Conservation (phyloP, 306 rosid species). For the Cicer bijugum region DNA sequence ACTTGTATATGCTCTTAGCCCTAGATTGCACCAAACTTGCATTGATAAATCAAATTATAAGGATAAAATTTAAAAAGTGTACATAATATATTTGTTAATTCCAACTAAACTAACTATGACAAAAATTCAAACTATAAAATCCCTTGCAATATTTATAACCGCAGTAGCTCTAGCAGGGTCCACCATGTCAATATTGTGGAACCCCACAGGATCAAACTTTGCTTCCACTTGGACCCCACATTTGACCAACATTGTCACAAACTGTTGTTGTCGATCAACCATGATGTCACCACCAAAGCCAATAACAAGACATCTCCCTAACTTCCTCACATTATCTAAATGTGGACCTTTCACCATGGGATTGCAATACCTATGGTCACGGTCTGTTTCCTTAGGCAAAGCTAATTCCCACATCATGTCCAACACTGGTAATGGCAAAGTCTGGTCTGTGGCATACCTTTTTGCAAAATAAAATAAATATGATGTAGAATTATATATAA, state of each 20-base stretch:
- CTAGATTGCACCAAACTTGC: background rate
- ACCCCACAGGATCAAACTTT: conserved; percentile 60
- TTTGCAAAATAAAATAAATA: no score
- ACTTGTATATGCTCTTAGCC: no score
- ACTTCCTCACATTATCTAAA: conserved; percentile 27
- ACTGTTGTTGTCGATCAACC: conserved; percentile 65
- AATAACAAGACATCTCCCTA: conserved; percentile 57
- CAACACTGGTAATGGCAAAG: conserved; percentile 61
- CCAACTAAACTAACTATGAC: background rate
- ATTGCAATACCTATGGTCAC: conserved; percentile 72
- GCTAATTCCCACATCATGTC: conserved; percentile 69
- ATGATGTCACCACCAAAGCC: conserved; percentile 70
- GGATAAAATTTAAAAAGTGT: background rate
- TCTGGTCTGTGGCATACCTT: conserved; percentile 57
- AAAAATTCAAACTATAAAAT: conserved; percentile 49
- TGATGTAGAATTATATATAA: no score
- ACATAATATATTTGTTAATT: background rate
- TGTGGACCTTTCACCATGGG: conserved; percentile 62
- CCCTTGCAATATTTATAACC: conserved; percentile 50
- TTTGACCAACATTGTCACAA: conserved; percentile 61
- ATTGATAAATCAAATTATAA: background rate
- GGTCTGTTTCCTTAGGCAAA: conserved; percentile 54
- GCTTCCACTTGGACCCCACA: conserved; percentile 69
- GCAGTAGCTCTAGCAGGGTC: conserved; percentile 53
- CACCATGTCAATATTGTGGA: conserved; percentile 65